Evolutionary conservation across 2,329 filamentous ascomycete genomes (phyloP).

Genomic region (Bertia moriformis): DNA sequence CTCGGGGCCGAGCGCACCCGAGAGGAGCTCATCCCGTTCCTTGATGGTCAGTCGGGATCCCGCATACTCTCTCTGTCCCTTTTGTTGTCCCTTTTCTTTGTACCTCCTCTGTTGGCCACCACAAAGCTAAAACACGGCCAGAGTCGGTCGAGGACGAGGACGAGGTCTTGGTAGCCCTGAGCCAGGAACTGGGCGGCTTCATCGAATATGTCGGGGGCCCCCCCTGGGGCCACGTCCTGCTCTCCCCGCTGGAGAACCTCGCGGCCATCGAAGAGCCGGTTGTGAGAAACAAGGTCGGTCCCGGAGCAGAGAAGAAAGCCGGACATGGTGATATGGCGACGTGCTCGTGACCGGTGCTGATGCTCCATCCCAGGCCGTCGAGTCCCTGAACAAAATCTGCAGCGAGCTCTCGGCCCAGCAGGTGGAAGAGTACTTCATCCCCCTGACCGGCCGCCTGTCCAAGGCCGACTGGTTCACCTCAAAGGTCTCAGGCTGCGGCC

Average conservation of each 20-base stretch:
- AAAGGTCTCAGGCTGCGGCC: conserved; percentile 91
- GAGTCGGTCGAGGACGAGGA: conserved; percentile 99
- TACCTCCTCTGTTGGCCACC: background rate
- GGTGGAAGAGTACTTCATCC: conserved; percentile 94
- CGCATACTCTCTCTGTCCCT: conserved; percentile 3
- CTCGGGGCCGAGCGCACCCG: conserved; percentile 90
- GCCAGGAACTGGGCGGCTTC: conserved; percentile 90
- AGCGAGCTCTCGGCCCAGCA: conserved; percentile 77
- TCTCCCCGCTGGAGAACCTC: conserved; percentile 92
- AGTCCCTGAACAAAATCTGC: conserved; percentile 99
- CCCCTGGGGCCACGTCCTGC: conserved; percentile 84
- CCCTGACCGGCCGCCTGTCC: conserved; percentile 83
- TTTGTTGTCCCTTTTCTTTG: conserved; percentile 2
- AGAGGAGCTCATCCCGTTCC: conserved; percentile 95
- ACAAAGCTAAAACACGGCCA: conserved; percentile 22
- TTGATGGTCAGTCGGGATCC: conserved; percentile 83
- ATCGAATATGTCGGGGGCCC: conserved; percentile 95
- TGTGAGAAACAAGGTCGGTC: conserved; percentile 83
- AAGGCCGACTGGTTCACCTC: conserved; percentile 99
- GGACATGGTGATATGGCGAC: conserved; percentile 4
- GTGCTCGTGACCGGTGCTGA: conserved; percentile 1
- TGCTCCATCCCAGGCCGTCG: conserved; percentile 90
- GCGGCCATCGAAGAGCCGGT: conserved; percentile 96
- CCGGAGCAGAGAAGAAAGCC: background rate
- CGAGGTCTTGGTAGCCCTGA: conserved; percentile 89